Conservation (phyloP, 208 protist genomes). For the Trypanosoma rangeli region DNA sequence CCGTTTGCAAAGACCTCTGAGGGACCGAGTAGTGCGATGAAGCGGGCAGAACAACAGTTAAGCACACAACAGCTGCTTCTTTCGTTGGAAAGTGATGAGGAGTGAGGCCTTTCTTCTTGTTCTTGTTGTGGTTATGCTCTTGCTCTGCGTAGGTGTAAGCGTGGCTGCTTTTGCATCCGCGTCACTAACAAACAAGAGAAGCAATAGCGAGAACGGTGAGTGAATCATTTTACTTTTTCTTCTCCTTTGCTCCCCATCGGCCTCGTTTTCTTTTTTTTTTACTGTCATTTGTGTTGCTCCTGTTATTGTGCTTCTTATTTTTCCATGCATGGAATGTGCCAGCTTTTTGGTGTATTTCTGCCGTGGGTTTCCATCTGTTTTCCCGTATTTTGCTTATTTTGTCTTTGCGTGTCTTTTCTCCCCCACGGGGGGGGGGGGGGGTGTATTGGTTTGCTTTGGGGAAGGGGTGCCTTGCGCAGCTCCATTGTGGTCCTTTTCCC, state of each 20-base stretch:
- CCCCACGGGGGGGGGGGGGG: no score
- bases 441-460: no score
- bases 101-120: not conserved
- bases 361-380: no score
- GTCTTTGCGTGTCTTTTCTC: no score
- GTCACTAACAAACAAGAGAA: not conserved
- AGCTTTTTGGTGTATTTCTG: no score
- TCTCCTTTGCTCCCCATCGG: not conserved
- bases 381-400: no score
- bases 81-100: slow-evolving; percentile 1
- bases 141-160: not conserved
- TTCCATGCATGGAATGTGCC: no score
- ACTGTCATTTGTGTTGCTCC: not conserved
- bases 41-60: slow-evolving; percentile 37
- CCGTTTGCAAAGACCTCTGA: slow-evolving; percentile 21
- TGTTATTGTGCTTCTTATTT: slow-evolving; percentile 5
- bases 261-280: slow-evolving; percentile 2
- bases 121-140: not conserved
- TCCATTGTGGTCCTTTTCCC: no score
- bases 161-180: not conserved
- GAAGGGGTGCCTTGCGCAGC: no score
- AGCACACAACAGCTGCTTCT: slow-evolving; percentile 36
- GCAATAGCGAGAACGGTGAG: slow-evolving; percentile 3
- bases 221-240: not conserved
- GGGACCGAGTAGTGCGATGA: slow-evolving; percentile 36